Base-by-base conservation (phyloP, 2,329 filamentous ascomycete species). In the Penicillium palitans region DNA sequence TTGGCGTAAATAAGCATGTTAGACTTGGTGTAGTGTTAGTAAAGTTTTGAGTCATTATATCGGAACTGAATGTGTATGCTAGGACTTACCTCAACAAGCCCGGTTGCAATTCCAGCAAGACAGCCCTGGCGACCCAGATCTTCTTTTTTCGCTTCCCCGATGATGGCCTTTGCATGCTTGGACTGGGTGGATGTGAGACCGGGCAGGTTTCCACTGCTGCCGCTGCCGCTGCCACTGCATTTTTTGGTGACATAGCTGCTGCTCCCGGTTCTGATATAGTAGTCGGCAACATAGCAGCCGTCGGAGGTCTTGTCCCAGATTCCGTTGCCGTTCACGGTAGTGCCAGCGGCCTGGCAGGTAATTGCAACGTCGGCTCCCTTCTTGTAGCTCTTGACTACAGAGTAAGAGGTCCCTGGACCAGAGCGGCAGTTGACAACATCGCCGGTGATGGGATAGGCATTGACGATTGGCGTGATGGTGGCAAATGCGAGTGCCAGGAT, bases 291-390 rank as follows among this genome's bases (percentile, higher is more conserved):
- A 17, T 65, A 66, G 53, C 64, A 66, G 52, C 55, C 64, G 48
- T 62, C 62, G 9, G 53, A 40, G 45, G 62, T 66, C 40, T 65
- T 63, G 57, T 65, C 62, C 64, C 64, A 66, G 33, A 65, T 44
- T 31, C 40, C 33, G 27, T 65, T 59, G 25, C 64, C 64, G 0
- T 58, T 58, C 46, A 65, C 8, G 33, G 46, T 29, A 19, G 52
- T 56, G 17, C 61, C 64, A 8, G 55, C 3, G 0, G 53, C 37
- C 25, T 66, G 64, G 52, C 64, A 66, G 39, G 51, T 47, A 13
- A 65, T 60, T 19, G 33, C 35, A 39, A 66, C 45, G 2, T 63
- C 55, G 2, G 45, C n/a, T 47, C 51, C 55, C 24, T 55, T 52
- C 15, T 57, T 47, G 55, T 63, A 65, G 29, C 57, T 51, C 52